These are phyloP conservation scores for Glonium stellatum DNA, from an alignment of 495 filamentous ascomycete genomes.

Conservation along the genomic window DNA sequence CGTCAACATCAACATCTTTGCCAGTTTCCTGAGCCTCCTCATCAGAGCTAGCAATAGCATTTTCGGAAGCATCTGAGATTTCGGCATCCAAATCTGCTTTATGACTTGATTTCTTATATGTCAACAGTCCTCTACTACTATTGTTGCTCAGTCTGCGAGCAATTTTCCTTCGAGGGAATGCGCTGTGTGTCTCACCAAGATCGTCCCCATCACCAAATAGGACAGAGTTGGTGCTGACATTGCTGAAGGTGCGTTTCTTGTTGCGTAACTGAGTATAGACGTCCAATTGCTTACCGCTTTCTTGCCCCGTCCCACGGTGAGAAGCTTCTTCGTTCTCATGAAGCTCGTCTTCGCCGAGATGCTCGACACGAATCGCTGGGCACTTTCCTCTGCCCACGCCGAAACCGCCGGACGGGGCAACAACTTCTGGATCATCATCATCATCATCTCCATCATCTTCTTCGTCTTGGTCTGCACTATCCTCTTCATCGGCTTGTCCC, in stretches of 20 bases:
- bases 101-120: constrained; percentile 11
- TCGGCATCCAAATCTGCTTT: not conserved
- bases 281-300: constrained; percentile 7
- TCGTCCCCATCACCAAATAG: constrained; percentile 16
- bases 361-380: constrained; percentile 22
- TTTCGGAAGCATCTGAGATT: constrained; percentile 13
- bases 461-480: constrained; percentile 22
- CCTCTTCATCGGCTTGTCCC: constrained; percentile 21
- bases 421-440: constrained; percentile 43
- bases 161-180: constrained; percentile 23
- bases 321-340: constrained; percentile 16
- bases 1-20: constrained; percentile 42
- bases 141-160: constrained; percentile 19
- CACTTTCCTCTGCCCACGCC: constrained; percentile 32
- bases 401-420: constrained; percentile 48
- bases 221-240: constrained; percentile 24
- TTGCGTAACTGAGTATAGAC: constrained; percentile 1
- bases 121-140: constrained; percentile 12
- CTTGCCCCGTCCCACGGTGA: constrained; percentile 24
- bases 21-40: constrained; percentile 14
- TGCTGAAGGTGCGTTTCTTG: constrained; percentile 29
- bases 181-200: not conserved
- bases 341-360: constrained; percentile 13
- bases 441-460: constrained; percentile 48
- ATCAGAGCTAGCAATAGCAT: constrained; percentile 37